Evolutionary conservation across 1,284 basidiomycete genomes (phyloP).

Genomic region (Pseudozyma tsukubaensis): DNA sequence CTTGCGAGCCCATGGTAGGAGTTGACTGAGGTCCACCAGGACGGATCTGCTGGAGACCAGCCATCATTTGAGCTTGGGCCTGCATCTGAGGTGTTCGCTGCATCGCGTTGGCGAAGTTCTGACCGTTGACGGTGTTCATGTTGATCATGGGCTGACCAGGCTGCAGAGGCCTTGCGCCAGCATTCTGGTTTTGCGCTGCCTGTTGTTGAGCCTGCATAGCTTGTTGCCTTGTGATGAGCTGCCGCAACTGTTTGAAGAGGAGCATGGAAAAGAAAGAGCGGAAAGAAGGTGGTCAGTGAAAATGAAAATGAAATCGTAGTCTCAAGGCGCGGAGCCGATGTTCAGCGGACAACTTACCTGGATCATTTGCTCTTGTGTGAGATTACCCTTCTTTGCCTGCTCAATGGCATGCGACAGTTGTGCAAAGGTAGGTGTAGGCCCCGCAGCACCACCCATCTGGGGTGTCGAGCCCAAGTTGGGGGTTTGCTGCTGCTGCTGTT

Average conservation of each 20-base stretch:
- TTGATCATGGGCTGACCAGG: slow-evolving; percentile 46
- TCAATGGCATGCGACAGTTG: slow-evolving; percentile 50
- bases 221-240: slow-evolving; percentile 50
- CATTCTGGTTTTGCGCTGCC: slow-evolving; percentile 45
- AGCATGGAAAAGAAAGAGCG: neutral
- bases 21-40: slow-evolving; percentile 37
- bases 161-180: slow-evolving; percentile 40
- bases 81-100: slow-evolving; percentile 55
- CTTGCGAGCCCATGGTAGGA: slow-evolving; percentile 31
- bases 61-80: slow-evolving; percentile 56
- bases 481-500: slow-evolving; percentile 32
- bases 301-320: neutral
- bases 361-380: slow-evolving; percentile 52
- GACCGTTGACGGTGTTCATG: slow-evolving; percentile 26
- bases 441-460: slow-evolving; percentile 23
- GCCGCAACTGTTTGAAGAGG: slow-evolving; percentile 26
- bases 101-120: slow-evolving; percentile 48
- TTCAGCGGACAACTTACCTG: slow-evolving; percentile 21
- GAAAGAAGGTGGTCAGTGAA: slow-evolving; percentile 3
- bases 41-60: slow-evolving; percentile 42
- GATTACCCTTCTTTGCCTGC: slow-evolving; percentile 53
- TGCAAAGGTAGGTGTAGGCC: slow-evolving; percentile 39
- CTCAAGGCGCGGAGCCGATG: too few species aligned
- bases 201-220: slow-evolving; percentile 57
- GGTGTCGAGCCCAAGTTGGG: slow-evolving; percentile 20